Conservation (phyloP, 495 filamentous ascomycete genomes). For the Clavariopsis aquatica region DNA sequence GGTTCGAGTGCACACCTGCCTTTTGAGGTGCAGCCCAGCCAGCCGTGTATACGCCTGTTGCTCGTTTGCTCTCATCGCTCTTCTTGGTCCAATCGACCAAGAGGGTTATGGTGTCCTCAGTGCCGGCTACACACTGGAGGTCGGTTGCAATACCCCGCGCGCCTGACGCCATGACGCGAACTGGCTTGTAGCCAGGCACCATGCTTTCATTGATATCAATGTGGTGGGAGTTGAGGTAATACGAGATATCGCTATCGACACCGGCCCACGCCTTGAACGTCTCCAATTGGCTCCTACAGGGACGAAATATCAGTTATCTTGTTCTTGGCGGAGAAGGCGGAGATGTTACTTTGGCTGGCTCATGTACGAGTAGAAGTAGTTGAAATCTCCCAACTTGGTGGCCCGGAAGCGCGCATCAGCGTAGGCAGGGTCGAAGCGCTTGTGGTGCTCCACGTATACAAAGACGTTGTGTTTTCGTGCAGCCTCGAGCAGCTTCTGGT, state of each 20-base stretch:
- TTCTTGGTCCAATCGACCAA: constrained; percentile 84
- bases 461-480: constrained; percentile 77
- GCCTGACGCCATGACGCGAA: constrained; percentile 75
- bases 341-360: constrained; percentile 74
- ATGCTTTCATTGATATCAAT: constrained; percentile 88
- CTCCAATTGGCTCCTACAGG: constrained; percentile 63
- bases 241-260: constrained; percentile 85
- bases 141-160: constrained; percentile 68
- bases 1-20: constrained; percentile 89
- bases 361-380: constrained; percentile 98
- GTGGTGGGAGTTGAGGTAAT: constrained; percentile 94
- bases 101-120: constrained; percentile 91
- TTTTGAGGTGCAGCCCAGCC: constrained; percentile 92
- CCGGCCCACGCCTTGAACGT: constrained; percentile 98
- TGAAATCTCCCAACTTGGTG: constrained; percentile 78
- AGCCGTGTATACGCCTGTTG: constrained; percentile 90
- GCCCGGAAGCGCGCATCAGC: constrained; percentile 80
- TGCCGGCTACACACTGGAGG: constrained; percentile 74
- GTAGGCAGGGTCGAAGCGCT: constrained; percentile 91
- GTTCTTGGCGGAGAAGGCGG: not conserved
- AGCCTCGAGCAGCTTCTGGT: constrained; percentile 70
- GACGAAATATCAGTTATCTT: not conserved
- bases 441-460: constrained; percentile 96
- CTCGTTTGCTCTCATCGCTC: constrained; percentile 63
- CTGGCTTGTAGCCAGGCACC: constrained; percentile 77